Evolutionary conservation across 495 filamentous ascomycete species (phyloP), one percentile per base, ranked within the genome.

Genomic region (Penicillium flavigenum): DNA sequence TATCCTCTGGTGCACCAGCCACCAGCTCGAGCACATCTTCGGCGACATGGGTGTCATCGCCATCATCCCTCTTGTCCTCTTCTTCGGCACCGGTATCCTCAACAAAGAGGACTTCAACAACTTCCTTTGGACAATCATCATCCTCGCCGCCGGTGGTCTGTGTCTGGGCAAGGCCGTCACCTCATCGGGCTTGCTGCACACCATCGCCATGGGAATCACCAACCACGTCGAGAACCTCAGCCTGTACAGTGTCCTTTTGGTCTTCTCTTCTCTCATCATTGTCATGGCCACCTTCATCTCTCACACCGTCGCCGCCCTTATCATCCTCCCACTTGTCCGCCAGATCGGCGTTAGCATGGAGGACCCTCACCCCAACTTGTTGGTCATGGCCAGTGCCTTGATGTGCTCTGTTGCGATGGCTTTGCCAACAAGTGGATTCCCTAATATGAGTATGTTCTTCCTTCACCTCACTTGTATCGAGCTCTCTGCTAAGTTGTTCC

Each of bases 71-170:
- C 85, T 99, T 41, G 89, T 94, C 38, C 76, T 96, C 34, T 99
- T 99, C 81, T 99, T 98, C 66, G 94, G 94, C 53, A 90, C 92
- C 11, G 94, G 94, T 38, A 96, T 99, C 67, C 82, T 99, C 12
- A 99, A 92, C 27, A 99, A 99, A 71, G 94, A 98, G 74, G 94
- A 99, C 70, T 99, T 99, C 68, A 99, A 99, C 79, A 99, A 99
- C 68, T 99, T 99, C 75, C 87, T 97, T 32, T 99, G 94, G 94
- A 99, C 94, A 26, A 98, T 99, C 73, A 98, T 99, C 76, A 97
- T 99, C 64, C 86, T 99, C 19, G 94, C 94, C 0, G 94, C 95
- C 16, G 94, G 94, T 41, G 94, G 94, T 2, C 76, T 99, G 11
- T 88, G 92, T 5, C 86, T 99, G 1, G 94, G 94, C 41, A 97